Base-by-base conservation (phyloP, 2,329 filamentous ascomycete species). In the Cladosporium sp. region DNA sequence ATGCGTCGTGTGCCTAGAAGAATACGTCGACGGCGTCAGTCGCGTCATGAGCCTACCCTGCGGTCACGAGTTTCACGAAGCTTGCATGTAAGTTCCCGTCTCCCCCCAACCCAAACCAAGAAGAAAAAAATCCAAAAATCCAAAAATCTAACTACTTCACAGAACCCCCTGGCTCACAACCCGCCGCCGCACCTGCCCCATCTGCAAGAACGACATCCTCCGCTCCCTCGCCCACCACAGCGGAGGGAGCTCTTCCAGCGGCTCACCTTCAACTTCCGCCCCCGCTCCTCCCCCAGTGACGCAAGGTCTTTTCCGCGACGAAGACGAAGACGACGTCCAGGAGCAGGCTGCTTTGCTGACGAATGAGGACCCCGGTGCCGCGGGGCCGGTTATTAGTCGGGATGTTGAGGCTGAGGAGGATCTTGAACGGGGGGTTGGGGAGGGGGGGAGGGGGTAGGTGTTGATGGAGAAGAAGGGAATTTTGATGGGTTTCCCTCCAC, bases 141-240 rank as follows among this genome's bases (percentile, higher is more conserved):
- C 45, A 38, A 25, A 15, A 3, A 6, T 38, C 18, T n/a, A n/a
- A n/a, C n/a, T n/a, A n/a, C 29, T 20, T 56, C 95, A 90, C 43
- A 48, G 45, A 65, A 97, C 93, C 4, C 93, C 93, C 2, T 98
- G 93, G 93, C 76, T 98, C 46, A 96, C 92, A 0, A 97, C 91
- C 13, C 84, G 92, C 42, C 86, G 93, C 56, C 85, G 93, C 55
- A 98, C 93, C n/a, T 98, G 93, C 62, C 93, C 93, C 0, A 97
- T 98, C 53, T 98, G 93, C 74, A 98, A 98, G 73, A 90, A 91
- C 42, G 93, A 98, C 65, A 93, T 98, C 30, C 92, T 98, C 13
- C 69, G 76, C 38, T 69, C 67, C 7, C 59, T 71, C 8, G 63
- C 63, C n/a, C 43, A 46, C 33, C 57, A 18, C 11, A 42, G 45